Base-by-base conservation (phyloP, 192 early-diverging fungal species). In the Allomyces macrogynus region DNA sequence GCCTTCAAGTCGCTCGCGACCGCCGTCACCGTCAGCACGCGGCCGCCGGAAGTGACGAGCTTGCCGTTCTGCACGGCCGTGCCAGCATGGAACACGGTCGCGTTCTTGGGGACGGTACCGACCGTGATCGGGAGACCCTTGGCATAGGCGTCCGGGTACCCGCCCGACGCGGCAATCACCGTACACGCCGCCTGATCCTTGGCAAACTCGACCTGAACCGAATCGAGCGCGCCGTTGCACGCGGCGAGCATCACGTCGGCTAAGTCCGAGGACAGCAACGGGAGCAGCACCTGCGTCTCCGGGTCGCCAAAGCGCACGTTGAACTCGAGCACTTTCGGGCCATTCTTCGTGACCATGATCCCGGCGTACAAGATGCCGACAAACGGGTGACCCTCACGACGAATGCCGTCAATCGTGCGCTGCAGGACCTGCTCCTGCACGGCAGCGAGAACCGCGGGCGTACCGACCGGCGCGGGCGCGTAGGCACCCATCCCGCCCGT, bases 401-500 rank as follows among this genome's bases (percentile, higher is more conserved):
- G 86, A 89, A 99, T 94, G 43, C 93, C 96, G 72, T 93, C 87
- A 65, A 99, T 82, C 49, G 96, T 90, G 20, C 91, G 91, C 74
- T 91, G 81, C 43, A 99, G 75, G 61, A 97, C 83, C 0, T 84
- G 88, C 32, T 77, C 73, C 69, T 90, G 81, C 70, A 96, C 84
- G 27, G 78, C 65, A 12, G 73, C 72, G 60, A 90, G 69, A 27
- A 97, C 77, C 68, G 83, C 84, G 14, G 84, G 71, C 9, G 92
- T 90, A 61, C 84, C 91, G 61, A 96, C 83, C 18, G 96, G 94
- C 0, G 94, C 92, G 22, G 96, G 96, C 43, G 88, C 90, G 71
- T 99, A 99, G 64, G 89, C 90, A 9, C 96, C 96, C 96, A 99
- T 99, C 62, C 96, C 96, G 66, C 96, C 96, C 3, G 93, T 97